Evolutionary conservation across 805 yeast species (phyloP).

Genomic region (Limtongia smithiae): DNA sequence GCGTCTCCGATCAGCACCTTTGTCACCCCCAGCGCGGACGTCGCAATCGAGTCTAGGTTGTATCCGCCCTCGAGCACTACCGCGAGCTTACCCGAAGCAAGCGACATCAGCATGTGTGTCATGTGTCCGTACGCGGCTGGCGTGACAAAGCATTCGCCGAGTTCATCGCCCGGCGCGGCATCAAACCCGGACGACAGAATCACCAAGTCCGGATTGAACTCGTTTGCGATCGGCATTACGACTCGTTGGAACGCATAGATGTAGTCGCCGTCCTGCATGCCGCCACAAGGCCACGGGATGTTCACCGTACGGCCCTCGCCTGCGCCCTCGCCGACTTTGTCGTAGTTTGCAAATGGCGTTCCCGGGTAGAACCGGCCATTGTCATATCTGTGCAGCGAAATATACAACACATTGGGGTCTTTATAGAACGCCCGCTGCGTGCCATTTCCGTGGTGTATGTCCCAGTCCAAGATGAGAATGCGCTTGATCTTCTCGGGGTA

Average conservation of each 20-base stretch:
- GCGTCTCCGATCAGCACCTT: conserved; percentile 92
- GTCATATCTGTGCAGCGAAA: conserved; percentile 90
- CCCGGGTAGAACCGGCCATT: conserved; percentile 93
- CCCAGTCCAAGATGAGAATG: conserved; percentile 92
- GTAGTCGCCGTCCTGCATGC: conserved; percentile 94
- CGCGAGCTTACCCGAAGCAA: conserved; percentile 84
- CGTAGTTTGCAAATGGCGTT: conserved; percentile 75
- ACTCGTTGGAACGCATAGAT: conserved; percentile 83
- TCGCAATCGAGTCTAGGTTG: conserved; percentile 84
- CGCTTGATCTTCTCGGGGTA: conserved; percentile 86
- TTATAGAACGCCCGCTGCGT: conserved; percentile 88
- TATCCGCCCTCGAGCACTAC: conserved; percentile 97
- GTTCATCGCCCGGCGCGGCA: conserved; percentile 97
- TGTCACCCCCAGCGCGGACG: conserved; percentile 86
- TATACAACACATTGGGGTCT: conserved; percentile 86
- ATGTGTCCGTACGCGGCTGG: conserved; percentile 96
- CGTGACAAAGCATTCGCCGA: conserved; percentile 93
- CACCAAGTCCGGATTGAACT: conserved; percentile 88
- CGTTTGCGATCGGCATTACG: conserved; percentile 82
- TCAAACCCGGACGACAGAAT: conserved; percentile 95
- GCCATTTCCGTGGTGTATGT: conserved; percentile 98
- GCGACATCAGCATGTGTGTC: conserved; percentile 84
- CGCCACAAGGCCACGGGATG: conserved; percentile 89
- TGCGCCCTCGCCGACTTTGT: conserved; percentile 75
- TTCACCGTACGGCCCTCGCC: conserved; percentile 82